Percentiles rank a stretch among this genome's conserved stretches.
Evolutionary conservation across 1,284 basidiomycete species (phyloP).

Genomic region (Macrocystidia cucumis): DNA sequence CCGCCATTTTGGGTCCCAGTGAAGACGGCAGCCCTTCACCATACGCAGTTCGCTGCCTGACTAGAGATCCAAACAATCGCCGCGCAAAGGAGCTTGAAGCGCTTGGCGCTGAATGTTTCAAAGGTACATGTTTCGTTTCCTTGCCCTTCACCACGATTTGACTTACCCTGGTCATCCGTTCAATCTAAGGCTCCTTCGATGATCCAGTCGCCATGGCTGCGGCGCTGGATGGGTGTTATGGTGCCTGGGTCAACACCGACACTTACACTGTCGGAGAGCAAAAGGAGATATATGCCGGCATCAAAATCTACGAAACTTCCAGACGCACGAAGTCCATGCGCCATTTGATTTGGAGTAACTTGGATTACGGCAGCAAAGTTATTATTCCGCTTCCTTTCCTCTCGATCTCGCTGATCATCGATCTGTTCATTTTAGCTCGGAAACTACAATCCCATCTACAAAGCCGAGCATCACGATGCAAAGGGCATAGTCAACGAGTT

Average conservation of each 20-base stretch:
- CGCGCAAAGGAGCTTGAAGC: conserved; percentile 28
- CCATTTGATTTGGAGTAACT: conserved; percentile 40
- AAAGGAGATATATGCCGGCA: conserved; percentile 32
- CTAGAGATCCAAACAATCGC: conserved; percentile 29
- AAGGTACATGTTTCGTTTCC: conserved; percentile 31
- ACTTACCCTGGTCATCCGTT: too few species aligned
- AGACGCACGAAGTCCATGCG: conserved; percentile 27
- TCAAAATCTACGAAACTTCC: conserved; percentile 40
- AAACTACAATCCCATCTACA: conserved; percentile 26
- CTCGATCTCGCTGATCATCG: neutral
- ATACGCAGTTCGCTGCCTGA: conserved; percentile 38
- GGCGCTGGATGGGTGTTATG: conserved; percentile 34
- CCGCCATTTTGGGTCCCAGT: conserved; percentile 29
- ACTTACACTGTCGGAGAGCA: conserved; percentile 38
- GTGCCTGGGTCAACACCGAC: conserved; percentile 38
- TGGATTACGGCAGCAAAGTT: conserved; percentile 38
- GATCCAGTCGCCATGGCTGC: conserved; percentile 21
- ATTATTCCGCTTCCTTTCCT: conserved; percentile 2
- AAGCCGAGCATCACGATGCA: conserved; percentile 31
- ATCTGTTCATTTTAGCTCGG: conserved; percentile 16
- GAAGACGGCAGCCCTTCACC: conserved; percentile 33
- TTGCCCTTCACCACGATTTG: neutral
- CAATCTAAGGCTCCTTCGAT: conserved; percentile 23
- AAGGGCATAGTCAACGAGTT: conserved; percentile 39
- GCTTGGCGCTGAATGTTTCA: conserved; percentile 33